Evolutionary conservation across 495 filamentous ascomycete genomes (phyloP).

Genomic region (Xylaria telfairii): DNA sequence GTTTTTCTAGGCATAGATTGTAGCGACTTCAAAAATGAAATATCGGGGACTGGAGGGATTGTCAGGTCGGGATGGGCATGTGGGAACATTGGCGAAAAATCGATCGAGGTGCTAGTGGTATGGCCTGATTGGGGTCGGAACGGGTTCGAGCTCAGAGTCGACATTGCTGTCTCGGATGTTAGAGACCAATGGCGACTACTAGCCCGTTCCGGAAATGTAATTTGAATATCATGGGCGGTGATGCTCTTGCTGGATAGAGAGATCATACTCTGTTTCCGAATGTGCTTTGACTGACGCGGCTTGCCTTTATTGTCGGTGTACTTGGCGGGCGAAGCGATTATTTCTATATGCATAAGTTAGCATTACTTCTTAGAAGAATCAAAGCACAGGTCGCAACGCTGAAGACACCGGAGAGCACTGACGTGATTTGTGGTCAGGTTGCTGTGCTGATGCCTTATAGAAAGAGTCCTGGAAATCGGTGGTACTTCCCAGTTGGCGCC

Average conservation of each 20-base stretch:
- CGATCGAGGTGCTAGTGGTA: slow-evolving; percentile 51
- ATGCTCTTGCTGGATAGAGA: slow-evolving; percentile 29
- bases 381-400: slow-evolving; percentile 1
- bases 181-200: slow-evolving; percentile 50
- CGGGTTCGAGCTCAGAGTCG: slow-evolving; percentile 46
- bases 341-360: slow-evolving; percentile 26
- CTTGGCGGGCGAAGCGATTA: slow-evolving; percentile 19
- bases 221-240: slow-evolving; percentile 32
- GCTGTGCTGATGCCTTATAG: slow-evolving; percentile 27
- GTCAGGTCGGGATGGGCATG: neutral
- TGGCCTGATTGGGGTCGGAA: slow-evolving; percentile 48
- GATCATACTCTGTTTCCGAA: slow-evolving; percentile 31
- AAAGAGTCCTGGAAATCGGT: slow-evolving; percentile 29
- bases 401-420: slow-evolving; percentile 23
- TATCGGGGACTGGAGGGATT: slow-evolving; percentile 13
- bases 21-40: neutral
- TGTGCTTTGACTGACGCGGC: slow-evolving; percentile 18
- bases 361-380: neutral
- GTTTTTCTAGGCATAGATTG: neutral
- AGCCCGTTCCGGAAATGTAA: slow-evolving; percentile 34
- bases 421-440: slow-evolving; percentile 27
- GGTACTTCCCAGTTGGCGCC: slow-evolving; percentile 22
- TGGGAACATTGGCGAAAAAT: slow-evolving; percentile 36
- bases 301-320: slow-evolving; percentile 29
- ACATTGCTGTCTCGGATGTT: slow-evolving; percentile 47